phyloP scores from a whole-genome alignment of 2,329 filamentous ascomycete genomes.

The Claviceps sp. region DNA sequence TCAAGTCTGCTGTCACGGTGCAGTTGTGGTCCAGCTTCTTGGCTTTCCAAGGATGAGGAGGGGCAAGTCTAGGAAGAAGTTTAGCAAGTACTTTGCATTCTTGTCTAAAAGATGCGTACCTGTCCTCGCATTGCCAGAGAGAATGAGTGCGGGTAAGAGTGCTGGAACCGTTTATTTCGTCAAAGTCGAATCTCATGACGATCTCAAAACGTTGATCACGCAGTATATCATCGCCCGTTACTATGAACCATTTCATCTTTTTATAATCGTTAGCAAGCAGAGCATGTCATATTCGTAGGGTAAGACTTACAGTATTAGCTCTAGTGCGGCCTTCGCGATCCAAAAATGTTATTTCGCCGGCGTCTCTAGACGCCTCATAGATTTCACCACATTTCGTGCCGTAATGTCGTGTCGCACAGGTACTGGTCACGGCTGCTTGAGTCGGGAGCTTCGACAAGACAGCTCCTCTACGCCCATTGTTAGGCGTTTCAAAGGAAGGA shows the following conservation, averaged over 20 bases:
- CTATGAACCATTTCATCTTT: constrained; percentile 1
- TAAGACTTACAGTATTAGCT: neutral
- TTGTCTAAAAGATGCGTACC: no score
- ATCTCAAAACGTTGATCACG: neutral
- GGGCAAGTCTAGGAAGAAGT: neutral
- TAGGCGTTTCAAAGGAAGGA: neutral
- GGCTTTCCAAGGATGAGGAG: neutral
- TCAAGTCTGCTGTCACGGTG: neutral
- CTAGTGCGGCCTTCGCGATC: neutral
- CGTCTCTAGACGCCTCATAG: neutral
- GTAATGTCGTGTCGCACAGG: constrained; percentile 1
- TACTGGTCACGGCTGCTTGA: neutral
- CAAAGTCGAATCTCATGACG: neutral
- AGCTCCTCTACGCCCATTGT: neutral
- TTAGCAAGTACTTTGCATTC: neutral
- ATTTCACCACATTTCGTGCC: rapidly evolving
- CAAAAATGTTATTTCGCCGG: neutral
- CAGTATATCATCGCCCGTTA: neutral
- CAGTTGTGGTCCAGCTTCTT: neutral
- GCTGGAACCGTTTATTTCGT: neutral
- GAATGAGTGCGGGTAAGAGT: no score
- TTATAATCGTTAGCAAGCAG: neutral
- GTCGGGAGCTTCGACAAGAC: constrained; percentile 1
- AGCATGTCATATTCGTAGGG: no score
- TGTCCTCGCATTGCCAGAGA: no score